Percentiles rank a stretch among this genome's conserved stretches.
These are phyloP conservation scores for Candida palmyrensis DNA, from an alignment of 805 yeast genomes.

Conservation along the genomic window DNA sequence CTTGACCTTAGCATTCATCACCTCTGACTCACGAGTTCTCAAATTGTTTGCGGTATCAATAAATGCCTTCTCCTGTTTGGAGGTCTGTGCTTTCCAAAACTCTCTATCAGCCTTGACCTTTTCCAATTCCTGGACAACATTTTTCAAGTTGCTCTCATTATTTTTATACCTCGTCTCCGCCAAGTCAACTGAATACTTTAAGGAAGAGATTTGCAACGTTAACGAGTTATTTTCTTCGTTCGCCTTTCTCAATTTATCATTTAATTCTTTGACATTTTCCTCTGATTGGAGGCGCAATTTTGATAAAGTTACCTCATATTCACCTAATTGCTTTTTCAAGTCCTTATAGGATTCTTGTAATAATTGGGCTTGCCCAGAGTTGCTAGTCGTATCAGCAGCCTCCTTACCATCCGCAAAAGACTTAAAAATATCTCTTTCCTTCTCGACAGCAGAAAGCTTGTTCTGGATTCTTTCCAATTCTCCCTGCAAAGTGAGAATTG, in stretches of 20 bases:
- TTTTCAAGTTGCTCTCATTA: constrained; percentile 30
- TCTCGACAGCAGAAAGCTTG: constrained; percentile 48
- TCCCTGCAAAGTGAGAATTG: constrained; percentile 57
- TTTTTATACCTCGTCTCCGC: constrained; percentile 47
- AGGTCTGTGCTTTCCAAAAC: constrained; percentile 38
- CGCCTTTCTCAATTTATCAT: constrained; percentile 22
- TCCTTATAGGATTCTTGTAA: constrained; percentile 23
- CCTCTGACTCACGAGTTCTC: constrained; percentile 43
- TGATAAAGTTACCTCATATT: constrained; percentile 32
- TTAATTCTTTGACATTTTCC: constrained; percentile 44
- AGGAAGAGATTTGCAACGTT: constrained; percentile 46
- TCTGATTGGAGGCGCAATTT: constrained; percentile 34
- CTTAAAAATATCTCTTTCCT: constrained; percentile 69
- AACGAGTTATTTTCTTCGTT: constrained; percentile 34
- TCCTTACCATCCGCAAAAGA: constrained; percentile 5
- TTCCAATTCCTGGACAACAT: constrained; percentile 20
- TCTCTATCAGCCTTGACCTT: constrained; percentile 22
- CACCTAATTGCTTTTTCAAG: constrained; percentile 27
- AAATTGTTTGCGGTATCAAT: constrained; percentile 44
- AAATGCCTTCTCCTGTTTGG: constrained; percentile 32
- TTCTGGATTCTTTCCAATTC: constrained; percentile 48
- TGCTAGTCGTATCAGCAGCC: constrained; percentile 1
- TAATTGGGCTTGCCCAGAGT: constrained; percentile 11
- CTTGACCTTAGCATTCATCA: constrained; percentile 41
- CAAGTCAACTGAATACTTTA: constrained; percentile 50